phyloP scores from a whole-genome alignment of 2,329 filamentous ascomycete genomes.

The Fusarium oligoseptatum region DNA sequence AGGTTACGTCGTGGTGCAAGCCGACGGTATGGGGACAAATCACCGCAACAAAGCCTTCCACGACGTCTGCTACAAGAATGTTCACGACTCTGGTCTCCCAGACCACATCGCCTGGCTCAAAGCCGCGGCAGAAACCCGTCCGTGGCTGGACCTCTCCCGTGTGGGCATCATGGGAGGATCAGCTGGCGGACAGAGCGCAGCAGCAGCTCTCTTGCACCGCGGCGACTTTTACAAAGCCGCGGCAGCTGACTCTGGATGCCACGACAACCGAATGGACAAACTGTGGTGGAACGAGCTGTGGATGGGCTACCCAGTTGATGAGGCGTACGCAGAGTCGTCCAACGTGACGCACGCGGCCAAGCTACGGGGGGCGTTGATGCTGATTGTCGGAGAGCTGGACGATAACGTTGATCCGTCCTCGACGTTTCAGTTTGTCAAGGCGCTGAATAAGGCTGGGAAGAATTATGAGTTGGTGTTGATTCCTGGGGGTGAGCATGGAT shows the following conservation, averaged over 20 bases:
- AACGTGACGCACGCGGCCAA: slow-evolving; percentile 48
- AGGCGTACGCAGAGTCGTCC: slow-evolving; percentile 45
- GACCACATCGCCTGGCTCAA: slow-evolving; percentile 49
- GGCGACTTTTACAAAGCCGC: slow-evolving; percentile 48
- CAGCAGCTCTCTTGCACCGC: slow-evolving; percentile 46
- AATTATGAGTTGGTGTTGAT: slow-evolving; percentile 48
- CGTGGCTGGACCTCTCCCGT: slow-evolving; percentile 47
- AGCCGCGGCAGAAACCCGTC: slow-evolving; percentile 43
- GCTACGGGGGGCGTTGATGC: slow-evolving; percentile 45
- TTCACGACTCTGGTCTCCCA: slow-evolving; percentile 46
- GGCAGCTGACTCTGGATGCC: slow-evolving; percentile 45
- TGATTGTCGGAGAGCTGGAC: slow-evolving; percentile 48
- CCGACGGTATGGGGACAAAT: slow-evolving; percentile 52
- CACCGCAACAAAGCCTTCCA: slow-evolving; percentile 49
- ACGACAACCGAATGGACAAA: slow-evolving; percentile 51
- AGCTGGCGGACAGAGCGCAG: slow-evolving; percentile 49
- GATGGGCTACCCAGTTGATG: slow-evolving; percentile 51
- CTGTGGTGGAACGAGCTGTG: slow-evolving; percentile 51
- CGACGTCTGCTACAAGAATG: slow-evolving; percentile 48
- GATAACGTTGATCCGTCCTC: slow-evolving; percentile 48
- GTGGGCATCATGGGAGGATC: slow-evolving; percentile 49
- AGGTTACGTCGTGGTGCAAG: slow-evolving; percentile 48
- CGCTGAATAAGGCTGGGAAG: slow-evolving; percentile 45
- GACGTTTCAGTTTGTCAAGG: slow-evolving; percentile 47
- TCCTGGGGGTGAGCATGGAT: slow-evolving; percentile 41